These are phyloP conservation scores for Xylariaceae sp. DNA, from an alignment of 2,329 filamentous ascomycete genomes.

Conservation along the genomic window DNA sequence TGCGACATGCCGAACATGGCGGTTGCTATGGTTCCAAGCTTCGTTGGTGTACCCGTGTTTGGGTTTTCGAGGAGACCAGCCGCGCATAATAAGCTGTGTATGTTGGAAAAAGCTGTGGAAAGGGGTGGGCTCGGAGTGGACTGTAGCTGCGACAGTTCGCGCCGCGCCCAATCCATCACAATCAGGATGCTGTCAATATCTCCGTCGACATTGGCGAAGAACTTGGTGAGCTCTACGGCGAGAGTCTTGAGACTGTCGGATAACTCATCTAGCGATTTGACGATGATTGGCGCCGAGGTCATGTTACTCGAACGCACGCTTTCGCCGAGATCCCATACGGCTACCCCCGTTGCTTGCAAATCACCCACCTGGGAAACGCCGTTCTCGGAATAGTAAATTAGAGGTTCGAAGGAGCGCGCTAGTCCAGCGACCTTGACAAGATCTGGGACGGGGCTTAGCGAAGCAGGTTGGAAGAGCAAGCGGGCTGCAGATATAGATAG, in stretches of 20 bases:
- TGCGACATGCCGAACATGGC: conserved; percentile 80
- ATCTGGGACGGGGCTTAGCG: conserved; percentile 74
- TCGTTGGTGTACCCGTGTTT: conserved; percentile 64
- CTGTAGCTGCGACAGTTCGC: conserved; percentile 77
- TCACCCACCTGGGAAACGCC: conserved; percentile 86
- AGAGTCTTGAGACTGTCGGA: conserved; percentile 86
- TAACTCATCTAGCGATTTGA: conserved; percentile 82
- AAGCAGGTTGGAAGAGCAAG: conserved; percentile 72
- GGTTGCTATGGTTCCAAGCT: conserved; percentile 72
- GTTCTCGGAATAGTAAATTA: conserved; percentile 94
- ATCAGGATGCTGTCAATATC: conserved; percentile 92
- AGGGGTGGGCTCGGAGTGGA: conserved; percentile 67
- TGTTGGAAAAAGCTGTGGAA: conserved; percentile 78
- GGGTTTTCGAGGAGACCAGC: conserved; percentile 65
- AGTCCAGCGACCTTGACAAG: conserved; percentile 89
- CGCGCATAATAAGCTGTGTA: conserved; percentile 77
- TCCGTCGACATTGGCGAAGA: conserved; percentile 92
- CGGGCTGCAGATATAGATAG: conserved; percentile 70
- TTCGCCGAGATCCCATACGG: conserved; percentile 94
- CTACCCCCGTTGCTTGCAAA: conserved; percentile 87
- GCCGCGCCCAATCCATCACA: conserved; percentile 94
- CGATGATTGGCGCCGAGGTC: conserved; percentile 86
- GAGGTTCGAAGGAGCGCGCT: conserved; percentile 88
- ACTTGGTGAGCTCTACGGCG: conserved; percentile 84
- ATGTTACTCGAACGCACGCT: conserved; percentile 89